A percentile compares a stretch with the other conserved stretches of the same genome.
Conservation (phyloP, 805 yeast species). For the Komagataella kurtzmanii region DNA sequence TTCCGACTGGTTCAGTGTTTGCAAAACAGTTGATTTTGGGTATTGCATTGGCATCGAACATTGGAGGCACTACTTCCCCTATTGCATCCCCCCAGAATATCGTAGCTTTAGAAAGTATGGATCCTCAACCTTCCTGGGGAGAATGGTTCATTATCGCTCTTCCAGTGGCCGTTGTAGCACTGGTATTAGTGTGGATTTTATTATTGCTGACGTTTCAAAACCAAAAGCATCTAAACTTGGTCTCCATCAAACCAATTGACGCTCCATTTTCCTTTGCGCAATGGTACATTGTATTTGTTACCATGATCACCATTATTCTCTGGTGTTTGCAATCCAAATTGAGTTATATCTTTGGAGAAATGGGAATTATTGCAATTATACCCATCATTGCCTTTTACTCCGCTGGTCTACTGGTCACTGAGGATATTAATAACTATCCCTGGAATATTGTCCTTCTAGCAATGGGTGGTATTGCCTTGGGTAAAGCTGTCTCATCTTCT, state of each 20-base stretch:
- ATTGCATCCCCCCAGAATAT: slow-evolving; percentile 96
- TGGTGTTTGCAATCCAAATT: slow-evolving; percentile 85
- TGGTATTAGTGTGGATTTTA: slow-evolving; percentile 61
- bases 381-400: slow-evolving; percentile 92
- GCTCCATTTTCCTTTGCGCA: slow-evolving; percentile 66
- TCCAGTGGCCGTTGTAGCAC: slow-evolving; percentile 59
- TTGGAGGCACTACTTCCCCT: slow-evolving; percentile 97
- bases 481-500: slow-evolving; percentile 88
- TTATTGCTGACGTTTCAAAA: slow-evolving; percentile 49
- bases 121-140: slow-evolving; percentile 74
- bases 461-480: slow-evolving; percentile 96
- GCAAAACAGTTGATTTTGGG: slow-evolving; percentile 81
- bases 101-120: slow-evolving; percentile 80
- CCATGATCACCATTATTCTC: slow-evolving; percentile 58
- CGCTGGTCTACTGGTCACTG: slow-evolving; percentile 72
- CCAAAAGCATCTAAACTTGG: slow-evolving; percentile 23
- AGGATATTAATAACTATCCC: slow-evolving; percentile 88
- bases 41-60: slow-evolving; percentile 82
- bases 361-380: slow-evolving; percentile 90
- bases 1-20: slow-evolving; percentile 67
- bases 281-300: slow-evolving; percentile 57
- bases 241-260: slow-evolving; percentile 44
- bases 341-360: slow-evolving; percentile 71
- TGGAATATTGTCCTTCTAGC: slow-evolving; percentile 95
- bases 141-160: slow-evolving; percentile 86